Conservation (phyloP, 768 basidiomycete species). For the Pulveroboletus sp. region DNA sequence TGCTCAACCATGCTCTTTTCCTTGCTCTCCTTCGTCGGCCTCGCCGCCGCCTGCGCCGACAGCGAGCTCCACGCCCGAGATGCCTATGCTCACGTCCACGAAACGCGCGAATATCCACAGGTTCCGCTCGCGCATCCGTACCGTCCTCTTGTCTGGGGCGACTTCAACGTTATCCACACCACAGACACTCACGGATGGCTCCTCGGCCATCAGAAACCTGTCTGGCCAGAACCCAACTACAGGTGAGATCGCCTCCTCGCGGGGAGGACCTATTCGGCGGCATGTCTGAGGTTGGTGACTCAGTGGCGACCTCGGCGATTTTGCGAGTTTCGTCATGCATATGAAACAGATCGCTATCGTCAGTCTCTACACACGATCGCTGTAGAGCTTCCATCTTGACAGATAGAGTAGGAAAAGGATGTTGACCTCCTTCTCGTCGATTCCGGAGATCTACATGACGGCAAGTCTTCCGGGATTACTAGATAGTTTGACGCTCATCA, state of each 20-base stretch:
- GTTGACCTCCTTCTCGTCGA: slow-evolving; percentile 84
- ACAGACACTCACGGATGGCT: slow-evolving; percentile 85
- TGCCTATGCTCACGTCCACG: slow-evolving; percentile 35
- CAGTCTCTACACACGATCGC: slow-evolving; percentile 3
- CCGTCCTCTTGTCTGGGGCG: slow-evolving; percentile 76
- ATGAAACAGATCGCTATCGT: slow-evolving; percentile 74
- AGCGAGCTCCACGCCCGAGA: slow-evolving; percentile 18
- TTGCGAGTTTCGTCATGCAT: slow-evolving; percentile 79
- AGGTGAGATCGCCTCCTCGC: slow-evolving; percentile 45
- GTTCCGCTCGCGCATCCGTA: slow-evolving; percentile 52
- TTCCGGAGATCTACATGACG: slow-evolving; percentile 76
- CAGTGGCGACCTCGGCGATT: slow-evolving; percentile 71
- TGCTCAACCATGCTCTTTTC: slow-evolving; percentile 13
- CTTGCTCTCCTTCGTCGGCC: slow-evolving; percentile 14
- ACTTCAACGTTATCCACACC: slow-evolving; percentile 83
- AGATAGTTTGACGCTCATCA: too few relatives aligned
- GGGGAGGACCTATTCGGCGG: too few relatives aligned
- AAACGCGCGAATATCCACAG: slow-evolving; percentile 39
- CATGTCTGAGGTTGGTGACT: too few relatives aligned
- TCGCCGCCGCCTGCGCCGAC: slow-evolving; percentile 23
- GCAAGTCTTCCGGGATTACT: slow-evolving; percentile 31
- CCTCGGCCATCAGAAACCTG: slow-evolving; percentile 74
- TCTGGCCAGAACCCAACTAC: slow-evolving; percentile 75
- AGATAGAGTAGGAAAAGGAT: slow-evolving; percentile 46
- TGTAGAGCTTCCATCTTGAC: neutral